These are phyloP conservation scores for Fraxinus pennsylvanica DNA, from an alignment of 257 asterid genomes.

Conservation along the genomic window DNA sequence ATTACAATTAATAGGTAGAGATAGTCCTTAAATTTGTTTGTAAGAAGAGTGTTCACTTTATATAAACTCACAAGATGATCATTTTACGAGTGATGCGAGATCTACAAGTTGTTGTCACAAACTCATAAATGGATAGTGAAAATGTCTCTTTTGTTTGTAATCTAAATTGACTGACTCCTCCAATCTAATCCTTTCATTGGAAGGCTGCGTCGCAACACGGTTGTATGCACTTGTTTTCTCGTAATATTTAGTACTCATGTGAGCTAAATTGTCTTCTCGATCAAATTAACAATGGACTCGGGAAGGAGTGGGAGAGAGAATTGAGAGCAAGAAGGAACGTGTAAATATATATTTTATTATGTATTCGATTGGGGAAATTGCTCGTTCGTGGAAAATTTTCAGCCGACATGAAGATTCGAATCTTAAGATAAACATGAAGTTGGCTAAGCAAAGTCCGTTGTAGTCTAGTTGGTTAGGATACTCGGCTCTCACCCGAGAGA, in stretches of 20 bases:
- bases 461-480: constrained; percentile 63
- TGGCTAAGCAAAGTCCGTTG: constrained; percentile 32
- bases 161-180: neutral
- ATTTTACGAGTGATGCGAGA: too few relatives aligned
- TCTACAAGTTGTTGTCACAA: neutral
- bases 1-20: neutral
- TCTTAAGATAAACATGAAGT: too few relatives aligned
- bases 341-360: too few relatives aligned
- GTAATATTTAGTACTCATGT: neutral
- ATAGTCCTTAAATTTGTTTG: too few relatives aligned
- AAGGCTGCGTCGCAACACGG: too few relatives aligned
- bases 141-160: neutral
- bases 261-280: neutral
- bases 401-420: too few relatives aligned
- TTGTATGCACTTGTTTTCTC: too few relatives aligned
- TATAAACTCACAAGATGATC: neutral
- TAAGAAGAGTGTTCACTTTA: neutral
- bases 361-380: too few relatives aligned
- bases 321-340: too few relatives aligned
- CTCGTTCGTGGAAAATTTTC: too few relatives aligned
- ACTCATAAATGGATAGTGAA: neutral
- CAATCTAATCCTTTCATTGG: neutral
- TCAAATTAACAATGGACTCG: too few relatives aligned
- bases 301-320: too few relatives aligned
- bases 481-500: constrained; percentile 61